Conservation (phyloP, 2,329 filamentous ascomycete genomes). For the Lecanoromycetidae sp. region DNA sequence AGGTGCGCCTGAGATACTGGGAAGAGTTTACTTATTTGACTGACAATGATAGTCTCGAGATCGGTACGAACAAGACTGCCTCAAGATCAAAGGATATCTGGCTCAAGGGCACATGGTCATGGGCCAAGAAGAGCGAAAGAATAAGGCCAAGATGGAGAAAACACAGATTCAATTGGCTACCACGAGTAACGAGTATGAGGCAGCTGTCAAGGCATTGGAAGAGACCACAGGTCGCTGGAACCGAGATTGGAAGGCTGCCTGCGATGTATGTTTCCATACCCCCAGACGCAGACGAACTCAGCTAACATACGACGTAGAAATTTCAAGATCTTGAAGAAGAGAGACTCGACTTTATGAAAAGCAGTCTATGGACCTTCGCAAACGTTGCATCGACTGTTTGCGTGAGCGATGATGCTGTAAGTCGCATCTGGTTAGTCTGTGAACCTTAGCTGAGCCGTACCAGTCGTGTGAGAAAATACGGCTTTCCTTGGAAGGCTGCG, state of each 20-base stretch:
- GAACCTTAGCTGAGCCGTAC: constrained; percentile 3
- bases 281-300: neutral
- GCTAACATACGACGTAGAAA: constrained; percentile 47
- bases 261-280: constrained; percentile 45
- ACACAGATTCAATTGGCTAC: constrained; percentile 89
- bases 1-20: constrained; percentile 42
- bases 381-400: constrained; percentile 96
- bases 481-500: constrained; percentile 82
- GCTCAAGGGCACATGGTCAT: constrained; percentile 99
- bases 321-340: constrained; percentile 99
- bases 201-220: constrained; percentile 81
- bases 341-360: constrained; percentile 91
- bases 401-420: constrained; percentile 77
- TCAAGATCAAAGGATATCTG: constrained; percentile 96
- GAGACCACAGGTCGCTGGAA: constrained; percentile 96
- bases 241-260: constrained; percentile 92
- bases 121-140: constrained; percentile 97
- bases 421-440: constrained; percentile 21
- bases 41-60: constrained; percentile 57
- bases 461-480: constrained; percentile 89
- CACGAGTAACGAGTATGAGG: constrained; percentile 87
- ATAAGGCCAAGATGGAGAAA: constrained; percentile 97
- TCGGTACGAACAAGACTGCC: constrained; percentile 90
- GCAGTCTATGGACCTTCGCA: constrained; percentile 93
- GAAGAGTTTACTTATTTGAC: neutral